These are phyloP conservation scores for Pichia sp. DNA, from an alignment of 1,139 yeast genomes.

Conservation along the genomic window DNA sequence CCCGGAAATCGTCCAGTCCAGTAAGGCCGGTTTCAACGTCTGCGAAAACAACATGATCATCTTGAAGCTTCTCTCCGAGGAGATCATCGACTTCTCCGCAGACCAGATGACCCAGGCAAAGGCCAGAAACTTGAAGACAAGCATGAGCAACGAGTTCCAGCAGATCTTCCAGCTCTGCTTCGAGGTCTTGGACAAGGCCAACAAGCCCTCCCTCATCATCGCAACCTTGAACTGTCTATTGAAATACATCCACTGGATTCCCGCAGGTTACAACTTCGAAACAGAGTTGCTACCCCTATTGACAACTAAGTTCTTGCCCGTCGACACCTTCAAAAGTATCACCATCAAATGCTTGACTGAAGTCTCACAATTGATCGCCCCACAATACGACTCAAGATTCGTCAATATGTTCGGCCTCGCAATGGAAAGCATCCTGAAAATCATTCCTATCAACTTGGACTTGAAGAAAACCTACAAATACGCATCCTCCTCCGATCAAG, in stretches of 20 bases:
- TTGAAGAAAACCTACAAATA: constrained; percentile 66
- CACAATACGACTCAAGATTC: constrained; percentile 65
- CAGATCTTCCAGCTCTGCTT: constrained; percentile 90
- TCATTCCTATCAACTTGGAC: constrained; percentile 74
- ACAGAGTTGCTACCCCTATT: constrained; percentile 72
- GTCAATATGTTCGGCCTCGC: constrained; percentile 68
- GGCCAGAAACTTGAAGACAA: constrained; percentile 72
- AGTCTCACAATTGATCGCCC: constrained; percentile 62
- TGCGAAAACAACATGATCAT: constrained; percentile 98
- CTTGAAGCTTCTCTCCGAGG: constrained; percentile 83
- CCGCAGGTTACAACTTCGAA: constrained; percentile 82
- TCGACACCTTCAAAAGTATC: constrained; percentile 76
- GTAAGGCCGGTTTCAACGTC: constrained; percentile 82
- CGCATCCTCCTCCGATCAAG: constrained; percentile 84
- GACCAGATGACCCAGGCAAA: constrained; percentile 97
- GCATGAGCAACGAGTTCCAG: constrained; percentile 86
- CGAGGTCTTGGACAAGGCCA: constrained; percentile 86
- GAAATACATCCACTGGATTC: constrained; percentile 93
- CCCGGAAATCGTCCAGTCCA: constrained; percentile 84
- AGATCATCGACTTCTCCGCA: constrained; percentile 88
- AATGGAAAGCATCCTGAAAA: constrained; percentile 63
- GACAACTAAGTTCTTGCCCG: constrained; percentile 70
- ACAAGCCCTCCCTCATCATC: constrained; percentile 72
- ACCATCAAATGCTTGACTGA: constrained; percentile 92
- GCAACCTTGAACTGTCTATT: constrained; percentile 82